These are phyloP conservation scores for Acanthamoeba rhysodes DNA, from an alignment of 208 protist genomes.

Conservation along the genomic window DNA sequence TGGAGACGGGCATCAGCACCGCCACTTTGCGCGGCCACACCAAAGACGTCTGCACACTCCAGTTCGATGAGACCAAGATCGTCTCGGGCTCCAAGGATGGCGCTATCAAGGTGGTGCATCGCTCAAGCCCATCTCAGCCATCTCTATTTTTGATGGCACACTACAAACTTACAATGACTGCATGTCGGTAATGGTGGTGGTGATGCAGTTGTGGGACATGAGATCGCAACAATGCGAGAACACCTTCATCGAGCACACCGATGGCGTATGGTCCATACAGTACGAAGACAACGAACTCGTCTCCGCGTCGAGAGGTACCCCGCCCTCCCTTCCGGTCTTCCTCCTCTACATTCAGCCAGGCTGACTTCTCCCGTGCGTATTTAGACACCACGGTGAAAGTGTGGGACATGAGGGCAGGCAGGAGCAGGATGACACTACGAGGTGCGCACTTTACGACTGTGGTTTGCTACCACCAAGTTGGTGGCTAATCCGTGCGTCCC, in stretches of 20 bases:
- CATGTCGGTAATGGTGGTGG: neutral
- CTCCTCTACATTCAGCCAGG: neutral
- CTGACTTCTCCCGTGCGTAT: neutral
- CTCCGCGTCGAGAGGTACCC: slow-evolving; percentile 36
- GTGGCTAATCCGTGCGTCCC: neutral
- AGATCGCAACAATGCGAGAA: neutral
- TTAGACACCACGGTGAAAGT: slow-evolving; percentile 52
- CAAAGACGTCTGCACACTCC: slow-evolving; percentile 68
- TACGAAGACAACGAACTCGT: slow-evolving; percentile 58
- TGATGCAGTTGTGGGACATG: slow-evolving; percentile 20
- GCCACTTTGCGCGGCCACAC: slow-evolving; percentile 5
- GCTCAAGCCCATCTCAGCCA: neutral
- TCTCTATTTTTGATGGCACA: neutral
- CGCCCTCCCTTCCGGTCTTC: neutral
- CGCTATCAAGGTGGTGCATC: slow-evolving; percentile 28
- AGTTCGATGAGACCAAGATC: slow-evolving; percentile 37
- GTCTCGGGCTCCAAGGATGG: slow-evolving; percentile 40
- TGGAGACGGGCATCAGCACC: neutral
- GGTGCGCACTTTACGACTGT: neutral
- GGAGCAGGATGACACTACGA: slow-evolving; percentile 38
- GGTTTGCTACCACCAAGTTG: neutral
- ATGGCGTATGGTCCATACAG: slow-evolving; percentile 49
- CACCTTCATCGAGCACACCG: slow-evolving; percentile 2
- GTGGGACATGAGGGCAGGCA: slow-evolving; percentile 31
- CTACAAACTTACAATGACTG: neutral